Percentiles rank a stretch among this genome's conserved stretches.
Conservation (phyloP, 2,329 filamentous ascomycete genomes). For the Penicillium thymicola region DNA sequence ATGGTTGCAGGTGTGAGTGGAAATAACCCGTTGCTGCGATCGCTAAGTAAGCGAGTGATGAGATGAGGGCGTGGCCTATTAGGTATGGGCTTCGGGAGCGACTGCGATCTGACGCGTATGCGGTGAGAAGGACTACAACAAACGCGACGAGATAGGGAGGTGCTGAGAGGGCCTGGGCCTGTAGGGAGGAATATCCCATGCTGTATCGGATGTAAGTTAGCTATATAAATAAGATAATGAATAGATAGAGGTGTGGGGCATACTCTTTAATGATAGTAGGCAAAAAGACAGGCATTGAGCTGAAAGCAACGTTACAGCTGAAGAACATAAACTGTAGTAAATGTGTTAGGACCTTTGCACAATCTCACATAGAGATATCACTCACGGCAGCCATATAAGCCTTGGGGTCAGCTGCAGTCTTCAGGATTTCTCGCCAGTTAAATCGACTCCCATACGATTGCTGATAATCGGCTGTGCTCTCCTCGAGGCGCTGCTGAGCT, state of each 20-base stretch:
- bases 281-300: slow-evolving; percentile 81
- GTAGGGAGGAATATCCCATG: slow-evolving; percentile 67
- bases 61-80: slow-evolving; percentile 65
- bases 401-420: slow-evolving; percentile 63
- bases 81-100: slow-evolving; percentile 64
- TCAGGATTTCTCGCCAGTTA: slow-evolving; percentile 55
- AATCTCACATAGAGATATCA: neutral
- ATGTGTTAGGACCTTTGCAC: neutral
- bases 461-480: slow-evolving; percentile 43
- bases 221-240: neutral
- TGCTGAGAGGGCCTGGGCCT: slow-evolving; percentile 73
- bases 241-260: slow-evolving; percentile 7
- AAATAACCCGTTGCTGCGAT: slow-evolving; percentile 53
- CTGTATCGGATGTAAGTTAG: slow-evolving; percentile 22
- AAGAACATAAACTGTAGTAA: slow-evolving; percentile 67
- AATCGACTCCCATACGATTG: slow-evolving; percentile 41
- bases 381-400: slow-evolving; percentile 67
- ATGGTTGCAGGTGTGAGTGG: slow-evolving; percentile 35
- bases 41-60: slow-evolving; percentile 63
- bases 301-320: slow-evolving; percentile 82
- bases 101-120: slow-evolving; percentile 66
- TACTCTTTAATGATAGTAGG: slow-evolving; percentile 70
- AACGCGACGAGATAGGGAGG: slow-evolving; percentile 80
- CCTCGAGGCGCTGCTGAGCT: slow-evolving; percentile 64
- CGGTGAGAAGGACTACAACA: slow-evolving; percentile 65